Base-by-base conservation (phyloP, 306 rosid species). In the Citrullus colocynthis region DNA sequence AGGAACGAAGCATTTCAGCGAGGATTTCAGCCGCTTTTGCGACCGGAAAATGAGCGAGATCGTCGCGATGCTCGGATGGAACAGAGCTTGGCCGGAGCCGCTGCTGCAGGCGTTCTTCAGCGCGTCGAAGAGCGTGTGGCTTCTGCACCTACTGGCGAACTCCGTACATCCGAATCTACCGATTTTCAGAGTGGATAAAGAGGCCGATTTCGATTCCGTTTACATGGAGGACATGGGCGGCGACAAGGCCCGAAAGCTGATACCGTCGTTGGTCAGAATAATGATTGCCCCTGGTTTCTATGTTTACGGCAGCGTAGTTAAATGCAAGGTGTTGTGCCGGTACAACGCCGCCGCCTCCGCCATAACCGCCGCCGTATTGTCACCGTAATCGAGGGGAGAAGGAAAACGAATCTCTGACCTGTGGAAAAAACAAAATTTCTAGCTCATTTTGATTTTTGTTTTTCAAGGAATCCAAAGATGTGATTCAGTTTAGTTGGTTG, bases 261-360 rank as follows among this genome's bases (percentile, higher is more conserved):
- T 87, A 2, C 97, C 97, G 0, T 84, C 85, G 9, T 79, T 84
- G 77, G 93, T 95, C 7, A 83, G 96, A 52, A 87, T 92, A 18
- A 92, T 95, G 97, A 96, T 90, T 74, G 88, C 99, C 0, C 99
- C 99, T 14, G 99, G 99, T 48, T 95, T 95, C 81, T 92, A 92
- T 81, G 99, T 89, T 30, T 83, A 83, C 34, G 92, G 92, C 80
- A 95, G 88, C 65, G 96, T 90, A 9, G 89, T 92, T 49, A 95
- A 95, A 76, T 92, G 97, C 91, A 92, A 91, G 88, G 97, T 95
- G 18, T 84, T 92, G 7, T 89, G 99, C 96, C 85, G 98, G 88
- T 91, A 91, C 84, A 81, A 78, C 78, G 77, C 77, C 24, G 60
- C 77, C 75, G 56, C 75, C 76, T 39, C 76, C 76, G 58, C 76